Base-by-base conservation (phyloP, 2,329 filamentous ascomycete genomes). In the Penicillium sp. region DNA sequence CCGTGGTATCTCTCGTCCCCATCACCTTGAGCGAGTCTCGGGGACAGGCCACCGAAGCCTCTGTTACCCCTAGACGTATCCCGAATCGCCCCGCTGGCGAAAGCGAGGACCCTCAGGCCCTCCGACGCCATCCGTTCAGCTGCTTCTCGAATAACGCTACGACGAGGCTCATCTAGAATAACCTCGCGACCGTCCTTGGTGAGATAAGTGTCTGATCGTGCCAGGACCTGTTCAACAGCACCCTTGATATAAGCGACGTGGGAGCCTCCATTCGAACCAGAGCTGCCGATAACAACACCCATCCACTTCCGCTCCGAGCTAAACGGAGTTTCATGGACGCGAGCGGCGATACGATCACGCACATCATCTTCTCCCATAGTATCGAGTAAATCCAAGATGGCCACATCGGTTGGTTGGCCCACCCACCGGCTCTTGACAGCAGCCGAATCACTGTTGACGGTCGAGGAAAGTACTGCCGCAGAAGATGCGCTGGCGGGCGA, bases 301-400 rank as follows among this genome's bases (percentile, higher is more conserved):
- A 99, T 99, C 92, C 92, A 99, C 71, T 99, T 99, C 49, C 92
- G 82, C 66, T 95, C 90, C 1, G 93, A 99, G 67, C 92, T 97
- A 71, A 99, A 99, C 0, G 93, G 91, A 0, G 89, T 91, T 69
- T 99, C 93, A 36, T 84, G 83, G 28, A 87, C 81, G 41, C 92
- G 87, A 28, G 81, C 79, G n/a, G 90, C 90, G 46, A 95, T 82
- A 9, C 88, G 86, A 39, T 93, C 87, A 53, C 95, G 85, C 38
- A 95, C 83, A 71, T 99, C 93, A 57, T 95, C 88, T 68, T 96
- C 92, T 52, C 87, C 87, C 65, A 95, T 93, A 19, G 83, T 81
- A 72, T 99, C 95, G 29, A 99, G 77, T 43, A 99, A 77, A 70
- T 99, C 93, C 41, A 99, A 79, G 71, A 97, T 87, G n/a, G 93